Evolutionary conservation across 176 grass and related monocot genomes (phyloP).

Genomic region (Oryza rufipogon): DNA sequence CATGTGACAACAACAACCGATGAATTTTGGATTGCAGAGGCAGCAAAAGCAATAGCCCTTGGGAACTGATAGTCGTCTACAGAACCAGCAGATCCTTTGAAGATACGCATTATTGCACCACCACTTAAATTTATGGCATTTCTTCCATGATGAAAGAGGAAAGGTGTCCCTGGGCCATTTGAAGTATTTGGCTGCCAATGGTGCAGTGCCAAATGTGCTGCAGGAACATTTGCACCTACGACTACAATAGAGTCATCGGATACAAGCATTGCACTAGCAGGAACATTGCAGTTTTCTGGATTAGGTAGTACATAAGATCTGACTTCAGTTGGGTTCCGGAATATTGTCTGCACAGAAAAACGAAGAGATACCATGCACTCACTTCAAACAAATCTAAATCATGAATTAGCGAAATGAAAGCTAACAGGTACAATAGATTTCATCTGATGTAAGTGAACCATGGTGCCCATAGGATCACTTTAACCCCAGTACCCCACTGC

Average conservation of each 20-base stretch:
- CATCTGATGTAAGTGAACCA: not conserved
- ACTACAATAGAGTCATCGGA: conserved; percentile 82
- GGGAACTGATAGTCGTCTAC: conserved; percentile 78
- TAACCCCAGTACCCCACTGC: too few relatives aligned
- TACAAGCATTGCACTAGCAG: conserved; percentile 82
- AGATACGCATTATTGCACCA: conserved; percentile 87
- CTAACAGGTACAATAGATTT: not conserved
- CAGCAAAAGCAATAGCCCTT: conserved; percentile 82
- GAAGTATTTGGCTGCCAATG: conserved; percentile 96
- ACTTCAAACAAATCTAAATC: not conserved
- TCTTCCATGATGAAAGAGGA: conserved; percentile 86
- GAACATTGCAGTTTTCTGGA: conserved; percentile 81
- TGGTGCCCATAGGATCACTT: not conserved
- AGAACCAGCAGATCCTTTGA: conserved; percentile 78
- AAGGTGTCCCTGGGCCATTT: conserved; percentile 78
- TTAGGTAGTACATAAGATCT: conserved; percentile 74
- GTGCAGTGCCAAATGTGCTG: conserved; percentile 85
- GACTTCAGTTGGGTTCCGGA: conserved; percentile 86
- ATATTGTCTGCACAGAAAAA: conserved; percentile 81
- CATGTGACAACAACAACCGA: conserved; percentile 75
- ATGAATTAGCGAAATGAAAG: conserved; percentile 24
- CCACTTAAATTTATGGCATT: conserved; percentile 63
- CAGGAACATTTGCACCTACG: conserved; percentile 73
- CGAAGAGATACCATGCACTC: not conserved
- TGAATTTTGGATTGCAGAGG: conserved; percentile 62